Evolutionary conservation across 768 basidiomycete genomes (phyloP), one percentile per base, ranked within the genome.

Genomic region (Auricularia sp.): DNA sequence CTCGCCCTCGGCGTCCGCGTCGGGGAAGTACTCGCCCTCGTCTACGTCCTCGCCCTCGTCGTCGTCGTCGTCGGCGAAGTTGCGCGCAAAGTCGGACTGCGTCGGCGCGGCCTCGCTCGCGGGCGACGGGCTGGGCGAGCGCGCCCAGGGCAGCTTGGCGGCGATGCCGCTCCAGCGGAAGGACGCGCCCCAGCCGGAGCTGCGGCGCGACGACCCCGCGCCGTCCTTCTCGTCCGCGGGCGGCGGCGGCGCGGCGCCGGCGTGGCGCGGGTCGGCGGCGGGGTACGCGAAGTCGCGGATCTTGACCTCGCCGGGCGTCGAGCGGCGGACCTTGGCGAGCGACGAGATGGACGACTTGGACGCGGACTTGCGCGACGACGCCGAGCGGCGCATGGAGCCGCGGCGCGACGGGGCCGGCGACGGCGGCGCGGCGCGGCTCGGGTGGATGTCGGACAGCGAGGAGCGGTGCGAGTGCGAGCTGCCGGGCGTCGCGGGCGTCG

Each of bases 201-300:
- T 11, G 10, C 47, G 47, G 14, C 47, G 47, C 14, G 24, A 29
- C 24, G 56, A 59, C 4, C 24, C 5, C 21, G 61, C 33, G 45
- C 45, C 44, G 33, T n/a, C 45, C 10, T 37, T 33, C n/a, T 29
- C 29, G 29, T 65, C 61, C 24, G 29, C 29, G 29, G 29, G 29
- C 29, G 58, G 42, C 39, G 64, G 24, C 21, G 76, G 69, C 11
- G 81, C 82, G 2, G 67, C 67, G 8, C 81, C 81, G 5, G 70
- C 67, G 69, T 82, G 82, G 6, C 82, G 78, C 16, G 70, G 73
- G 71, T 83, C 83, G 4, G 73, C 61, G 2, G 69, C 64, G 24
- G 76, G 67, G 67, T 77, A 84, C 11, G 77, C 82, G 67, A 76
- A 84, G 69, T 84, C 82, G n/a, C 82, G 79, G 34, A 83, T 80